Percentiles rank a stretch among this genome's conserved stretches.
phyloP scores from a whole-genome alignment of 345 rosid species.

The Boechera retrofracta region DNA sequence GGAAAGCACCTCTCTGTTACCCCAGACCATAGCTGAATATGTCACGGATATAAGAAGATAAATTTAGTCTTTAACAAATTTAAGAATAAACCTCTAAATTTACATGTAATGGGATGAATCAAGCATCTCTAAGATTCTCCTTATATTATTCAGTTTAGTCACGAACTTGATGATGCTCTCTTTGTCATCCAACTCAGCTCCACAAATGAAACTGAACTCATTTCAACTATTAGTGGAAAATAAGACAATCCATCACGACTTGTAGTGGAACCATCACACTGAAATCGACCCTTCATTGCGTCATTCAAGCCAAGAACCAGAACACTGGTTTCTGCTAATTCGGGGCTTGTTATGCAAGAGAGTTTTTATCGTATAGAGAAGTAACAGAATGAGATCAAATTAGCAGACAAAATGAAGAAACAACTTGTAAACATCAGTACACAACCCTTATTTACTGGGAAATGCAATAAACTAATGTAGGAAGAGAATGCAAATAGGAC shows the following conservation, averaged over 20 bases:
- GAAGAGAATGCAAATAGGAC: not conserved
- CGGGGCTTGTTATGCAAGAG: not conserved
- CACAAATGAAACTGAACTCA: constrained; percentile 3
- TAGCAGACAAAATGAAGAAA: constrained; percentile 20
- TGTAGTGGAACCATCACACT: not conserved
- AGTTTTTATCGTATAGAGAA: not conserved
- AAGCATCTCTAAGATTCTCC: constrained; percentile 1
- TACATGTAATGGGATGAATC: constrained; percentile 22
- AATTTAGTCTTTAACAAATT: not conserved
- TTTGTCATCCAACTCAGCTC: constrained; percentile 15
- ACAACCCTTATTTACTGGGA: not conserved
- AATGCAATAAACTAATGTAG: not conserved
- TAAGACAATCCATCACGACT: not conserved
- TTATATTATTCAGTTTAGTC: not conserved
- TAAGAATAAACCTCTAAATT: not conserved
- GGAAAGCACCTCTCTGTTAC: not conserved
- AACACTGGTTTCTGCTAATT: not conserved
- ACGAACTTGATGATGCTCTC: constrained; percentile 12
- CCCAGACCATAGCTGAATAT: not conserved
- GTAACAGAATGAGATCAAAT: constrained; percentile 2
- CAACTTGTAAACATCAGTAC: constrained; percentile 12
- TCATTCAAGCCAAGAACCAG: not conserved
- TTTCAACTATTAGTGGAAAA: constrained; percentile 11
- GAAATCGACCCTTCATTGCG: not conserved
- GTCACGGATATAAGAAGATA: constrained; percentile 1